Evolutionary conservation across 768 basidiomycete species (phyloP).

Genomic region (Amanita phalloides): DNA sequence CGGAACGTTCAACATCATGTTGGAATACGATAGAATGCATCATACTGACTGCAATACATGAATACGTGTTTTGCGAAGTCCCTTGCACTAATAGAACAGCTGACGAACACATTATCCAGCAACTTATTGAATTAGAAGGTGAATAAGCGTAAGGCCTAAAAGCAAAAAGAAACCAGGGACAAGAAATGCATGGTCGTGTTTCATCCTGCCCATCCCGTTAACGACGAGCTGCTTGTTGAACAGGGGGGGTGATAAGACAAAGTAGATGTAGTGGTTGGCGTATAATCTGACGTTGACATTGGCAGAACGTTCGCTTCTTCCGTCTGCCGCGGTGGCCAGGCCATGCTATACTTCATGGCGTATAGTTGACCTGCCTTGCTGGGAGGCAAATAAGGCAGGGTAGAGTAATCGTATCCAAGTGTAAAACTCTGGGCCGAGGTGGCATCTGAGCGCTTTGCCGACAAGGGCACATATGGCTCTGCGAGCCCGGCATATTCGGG

Average conservation of each 20-base stretch:
- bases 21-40: neutral
- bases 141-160: neutral
- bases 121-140: neutral
- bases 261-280: neutral
- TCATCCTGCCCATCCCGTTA: constrained; percentile 40
- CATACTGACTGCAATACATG: neutral
- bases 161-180: neutral
- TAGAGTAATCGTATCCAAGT: neutral
- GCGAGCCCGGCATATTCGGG: constrained; percentile 16
- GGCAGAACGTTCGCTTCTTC: neutral
- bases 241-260: constrained; percentile 10
- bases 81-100: neutral
- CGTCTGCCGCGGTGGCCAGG: neutral
- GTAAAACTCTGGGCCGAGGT: neutral
- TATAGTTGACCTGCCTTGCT: constrained; percentile 15
- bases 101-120: neutral
- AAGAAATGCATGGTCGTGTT: neutral
- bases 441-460: neutral
- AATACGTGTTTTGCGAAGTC: constrained; percentile 2
- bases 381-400: constrained; percentile 5
- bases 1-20: neutral
- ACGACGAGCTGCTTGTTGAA: constrained; percentile 24
- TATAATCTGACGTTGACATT: neutral
- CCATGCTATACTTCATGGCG: constrained; percentile 10
- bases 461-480: neutral